Evolutionary conservation across 331 rosid genomes (phyloP).

Genomic region (Quercus lobata): DNA sequence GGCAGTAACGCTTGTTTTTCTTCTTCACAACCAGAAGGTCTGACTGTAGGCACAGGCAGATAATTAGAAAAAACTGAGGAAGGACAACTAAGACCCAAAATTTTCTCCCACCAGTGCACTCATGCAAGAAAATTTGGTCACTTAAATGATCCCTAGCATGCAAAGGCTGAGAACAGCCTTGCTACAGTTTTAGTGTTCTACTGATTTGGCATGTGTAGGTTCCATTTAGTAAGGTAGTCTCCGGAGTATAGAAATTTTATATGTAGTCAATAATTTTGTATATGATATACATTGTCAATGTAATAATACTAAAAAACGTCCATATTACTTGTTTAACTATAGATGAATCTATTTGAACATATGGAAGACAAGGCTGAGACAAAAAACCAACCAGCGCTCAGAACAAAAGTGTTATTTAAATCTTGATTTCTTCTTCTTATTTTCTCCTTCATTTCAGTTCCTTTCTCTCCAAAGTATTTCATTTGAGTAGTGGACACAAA

Average conservation of each 20-base stretch:
- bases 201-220: background rate
- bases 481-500: background rate
- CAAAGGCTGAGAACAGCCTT: background rate
- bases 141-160: background rate
- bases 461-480: background rate
- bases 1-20: constrained; percentile 92
- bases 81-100: background rate
- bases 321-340: background rate
- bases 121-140: background rate
- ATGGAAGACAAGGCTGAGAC: background rate
- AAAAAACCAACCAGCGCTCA: background rate
- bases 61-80: constrained; percentile 17
- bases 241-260: background rate
- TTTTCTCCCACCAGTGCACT: background rate
- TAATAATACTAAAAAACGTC: too few relatives aligned
- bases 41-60: constrained; percentile 50
- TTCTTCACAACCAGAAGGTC: constrained; percentile 87
- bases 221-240: constrained; percentile 1
- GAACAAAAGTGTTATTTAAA: background rate
- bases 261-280: too few relatives aligned
- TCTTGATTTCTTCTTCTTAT: background rate
- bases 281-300: too few relatives aligned
- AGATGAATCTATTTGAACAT: background rate
- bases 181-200: background rate
- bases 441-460: background rate